Base-by-base conservation (phyloP, 805 yeast species). In the Candida quercuum region DNA sequence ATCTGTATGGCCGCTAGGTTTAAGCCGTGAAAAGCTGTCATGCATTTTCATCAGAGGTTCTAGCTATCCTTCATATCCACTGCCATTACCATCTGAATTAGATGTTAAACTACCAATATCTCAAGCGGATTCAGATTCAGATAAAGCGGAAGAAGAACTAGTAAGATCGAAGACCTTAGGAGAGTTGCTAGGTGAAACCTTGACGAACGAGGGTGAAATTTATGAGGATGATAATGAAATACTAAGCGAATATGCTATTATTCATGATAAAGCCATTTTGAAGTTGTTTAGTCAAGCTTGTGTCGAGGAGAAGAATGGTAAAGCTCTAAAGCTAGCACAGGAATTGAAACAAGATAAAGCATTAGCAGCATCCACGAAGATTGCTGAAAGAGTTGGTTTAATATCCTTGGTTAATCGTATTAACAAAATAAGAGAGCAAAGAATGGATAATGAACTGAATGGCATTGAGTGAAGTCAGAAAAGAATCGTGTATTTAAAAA, bases 1-100 rank as follows among this genome's bases (percentile, higher is more conserved):
- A 59, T 71, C 71, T 37, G 80, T 82, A 47, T 88, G 97, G 97
- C 97, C 97, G 17, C 65, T 91, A 36, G 95, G 96, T 3, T 61
- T 86, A 26, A 73, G 76, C 40, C 72, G 71, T 35, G 88, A 84
- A 41, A 75, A 78, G 42, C 72, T 88, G 49, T 77, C 74, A 46
- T 86, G 94, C 59, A 71, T 87, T 36, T 71, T 86, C 16, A 72
- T 86, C 43, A 83, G 85, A 59, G 89, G 88, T 17, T 66, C 67
- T 5, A 64, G 66, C 23, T 81, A 81, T 60, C 97, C 97, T 1
- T 74, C 78, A 3, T 78, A 86, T 52, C 98, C 98, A 12, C 61
- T 93, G 35, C 84, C 96, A 0, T 67, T 88, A 39, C 91, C 95
- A 1, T 72, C 87, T 10, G 96, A 86, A 50, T 58, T 91, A 46